Conservation (phyloP, 2,329 filamentous ascomycete genomes). For the Arthrobotrys sinensis region DNA sequence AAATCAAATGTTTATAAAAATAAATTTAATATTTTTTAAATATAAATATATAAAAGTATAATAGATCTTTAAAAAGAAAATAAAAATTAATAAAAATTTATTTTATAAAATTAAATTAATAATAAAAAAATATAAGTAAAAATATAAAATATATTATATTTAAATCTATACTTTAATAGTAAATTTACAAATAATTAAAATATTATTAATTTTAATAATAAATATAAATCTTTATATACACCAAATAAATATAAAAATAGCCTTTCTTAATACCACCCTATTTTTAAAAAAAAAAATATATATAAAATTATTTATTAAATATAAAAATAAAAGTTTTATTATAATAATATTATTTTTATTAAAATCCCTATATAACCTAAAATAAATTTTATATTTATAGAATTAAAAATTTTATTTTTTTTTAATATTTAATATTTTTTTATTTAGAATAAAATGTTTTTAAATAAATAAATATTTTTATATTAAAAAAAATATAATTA, state of each 20-base stretch:
- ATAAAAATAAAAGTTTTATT: conserved; percentile 5
- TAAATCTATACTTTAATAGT: conserved; percentile 22
- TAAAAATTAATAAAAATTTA: neutral
- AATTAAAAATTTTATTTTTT: neutral
- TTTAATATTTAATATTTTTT: neutral
- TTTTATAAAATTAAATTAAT: conserved; percentile 25
- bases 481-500: conserved; percentile 29
- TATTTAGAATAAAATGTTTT: conserved; percentile 4
- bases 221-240: conserved; percentile 1
- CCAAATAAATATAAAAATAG: conserved; percentile 27
- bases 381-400: neutral
- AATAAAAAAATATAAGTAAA: conserved; percentile 22
- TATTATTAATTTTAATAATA: conserved; percentile 6
- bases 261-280: conserved; percentile 10
- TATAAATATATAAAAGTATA: conserved; percentile 5
- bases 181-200: conserved; percentile 9
- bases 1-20: conserved; percentile 7
- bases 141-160: conserved; percentile 16
- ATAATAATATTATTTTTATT: conserved; percentile 2
- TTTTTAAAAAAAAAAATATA: conserved; percentile 2
- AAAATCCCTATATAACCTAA: conserved; percentile 27
- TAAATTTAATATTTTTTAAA: neutral
- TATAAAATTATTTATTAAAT: conserved; percentile 6
- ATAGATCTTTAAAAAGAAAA: conserved; percentile 5
- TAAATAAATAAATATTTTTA: conserved; percentile 22